Conservation (phyloP, 2,329 filamentous ascomycete species). For the Chrysosporium keratinophilum region DNA sequence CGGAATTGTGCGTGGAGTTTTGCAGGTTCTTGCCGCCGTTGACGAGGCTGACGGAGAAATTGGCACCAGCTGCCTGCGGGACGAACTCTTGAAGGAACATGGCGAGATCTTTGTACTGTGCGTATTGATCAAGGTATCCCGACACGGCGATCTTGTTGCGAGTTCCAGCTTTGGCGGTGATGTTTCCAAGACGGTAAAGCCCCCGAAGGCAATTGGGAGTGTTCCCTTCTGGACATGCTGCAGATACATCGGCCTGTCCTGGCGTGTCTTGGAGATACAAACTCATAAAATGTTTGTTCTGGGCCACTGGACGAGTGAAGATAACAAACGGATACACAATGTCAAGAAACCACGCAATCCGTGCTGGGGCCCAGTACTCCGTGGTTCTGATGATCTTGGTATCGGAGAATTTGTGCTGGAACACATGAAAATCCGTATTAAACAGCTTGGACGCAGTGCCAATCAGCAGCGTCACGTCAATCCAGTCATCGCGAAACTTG, state of each 20-base stretch:
- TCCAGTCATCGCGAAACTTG: constrained; percentile 48
- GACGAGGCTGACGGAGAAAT: constrained; percentile 49
- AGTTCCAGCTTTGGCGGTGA: constrained; percentile 26
- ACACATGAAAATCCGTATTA: constrained; percentile 11
- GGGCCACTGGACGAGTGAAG: constrained; percentile 38
- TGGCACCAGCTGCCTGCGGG: constrained; percentile 41
- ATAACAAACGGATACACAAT: constrained; percentile 57
- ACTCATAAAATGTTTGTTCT: background rate
- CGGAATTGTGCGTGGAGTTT: constrained; percentile 32
- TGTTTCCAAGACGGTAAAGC: constrained; percentile 42
- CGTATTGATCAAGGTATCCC: constrained; percentile 44
- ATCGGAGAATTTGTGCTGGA: background rate
- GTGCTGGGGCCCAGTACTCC: constrained; percentile 51
- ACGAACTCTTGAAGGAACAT: constrained; percentile 47
- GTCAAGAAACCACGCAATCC: constrained; percentile 46
- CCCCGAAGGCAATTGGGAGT: constrained; percentile 42
- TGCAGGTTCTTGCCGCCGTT: constrained; percentile 47
- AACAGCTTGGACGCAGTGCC: constrained; percentile 7
- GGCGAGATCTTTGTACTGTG: constrained; percentile 46
- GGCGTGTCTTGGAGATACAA: constrained; percentile 25
- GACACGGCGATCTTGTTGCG: constrained; percentile 37
- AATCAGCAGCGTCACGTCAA: constrained; percentile 40
- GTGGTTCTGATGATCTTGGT: constrained; percentile 43
- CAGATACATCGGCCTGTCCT: background rate
- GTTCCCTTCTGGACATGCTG: constrained; percentile 32